A percentile compares a stretch with the other conserved stretches of the same genome.
phyloP scores from a whole-genome alignment of 2,329 filamentous ascomycete species.

The Colletotrichum sp. region DNA sequence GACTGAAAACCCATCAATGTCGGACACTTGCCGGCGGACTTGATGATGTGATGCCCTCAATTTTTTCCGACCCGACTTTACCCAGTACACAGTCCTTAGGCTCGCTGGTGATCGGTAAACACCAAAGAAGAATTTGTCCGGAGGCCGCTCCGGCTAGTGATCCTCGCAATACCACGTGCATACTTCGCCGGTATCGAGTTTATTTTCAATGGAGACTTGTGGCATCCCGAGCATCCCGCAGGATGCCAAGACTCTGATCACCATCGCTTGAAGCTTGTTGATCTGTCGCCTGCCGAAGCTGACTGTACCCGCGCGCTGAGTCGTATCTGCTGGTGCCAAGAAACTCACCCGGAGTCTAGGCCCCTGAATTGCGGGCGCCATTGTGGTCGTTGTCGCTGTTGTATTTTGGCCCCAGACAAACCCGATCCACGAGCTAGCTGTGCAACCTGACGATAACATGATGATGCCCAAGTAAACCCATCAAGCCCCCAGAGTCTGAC shows the following conservation, averaged over 20 bases:
- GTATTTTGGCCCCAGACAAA: rapidly evolving
- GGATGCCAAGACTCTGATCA: neutral
- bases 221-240: neutral
- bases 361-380: neutral
- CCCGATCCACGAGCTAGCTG: neutral
- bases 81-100: neutral
- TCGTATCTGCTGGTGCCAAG: neutral
- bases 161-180: neutral
- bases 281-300: neutral
- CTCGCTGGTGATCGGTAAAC: neutral
- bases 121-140: neutral
- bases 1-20: rapidly evolving
- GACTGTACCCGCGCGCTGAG: neutral
- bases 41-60: neutral
- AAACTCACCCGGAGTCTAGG: neutral
- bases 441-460: rapidly evolving
- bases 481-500: neutral
- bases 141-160: neutral
- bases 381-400: rapidly evolving
- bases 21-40: neutral
- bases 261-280: neutral
- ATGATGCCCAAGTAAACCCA: neutral
- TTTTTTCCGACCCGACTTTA: neutral
- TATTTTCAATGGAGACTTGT: neutral
- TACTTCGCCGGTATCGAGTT: neutral